These are phyloP conservation scores for Sphaerulina vaccinii DNA, from an alignment of 2,329 filamentous ascomycete species.

Conservation along the genomic window DNA sequence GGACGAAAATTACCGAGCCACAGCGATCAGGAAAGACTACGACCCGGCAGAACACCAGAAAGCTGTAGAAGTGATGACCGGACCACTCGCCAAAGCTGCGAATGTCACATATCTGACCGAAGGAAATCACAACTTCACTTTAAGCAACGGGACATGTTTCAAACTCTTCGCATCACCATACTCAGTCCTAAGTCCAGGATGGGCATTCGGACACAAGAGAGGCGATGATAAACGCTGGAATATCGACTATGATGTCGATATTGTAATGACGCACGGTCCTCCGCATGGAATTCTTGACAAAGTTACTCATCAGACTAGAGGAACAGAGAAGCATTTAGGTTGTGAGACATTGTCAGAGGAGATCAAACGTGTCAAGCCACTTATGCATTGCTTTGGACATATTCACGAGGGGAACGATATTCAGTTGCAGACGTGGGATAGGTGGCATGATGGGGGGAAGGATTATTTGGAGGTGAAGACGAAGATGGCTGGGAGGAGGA, in stretches of 20 bases:
- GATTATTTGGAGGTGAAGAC: not conserved
- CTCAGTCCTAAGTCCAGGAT: constrained; percentile 53
- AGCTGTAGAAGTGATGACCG: constrained; percentile 18
- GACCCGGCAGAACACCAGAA: constrained; percentile 30
- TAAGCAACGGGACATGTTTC: constrained; percentile 47
- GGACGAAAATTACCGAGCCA: constrained; percentile 38
- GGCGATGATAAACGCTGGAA: constrained; percentile 41
- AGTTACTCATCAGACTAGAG: constrained; percentile 24
- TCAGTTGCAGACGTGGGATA: not conserved
- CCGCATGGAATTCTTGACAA: no score
- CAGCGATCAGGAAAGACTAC: constrained; percentile 34
- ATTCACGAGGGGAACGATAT: constrained; percentile 50
- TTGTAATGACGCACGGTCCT: constrained; percentile 43
- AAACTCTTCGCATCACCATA: constrained; percentile 54
- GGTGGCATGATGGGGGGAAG: not conserved
- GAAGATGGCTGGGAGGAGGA: not conserved
- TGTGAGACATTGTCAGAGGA: constrained; percentile 55
- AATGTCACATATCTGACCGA: constrained; percentile 56
- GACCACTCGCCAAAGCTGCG: constrained; percentile 37
- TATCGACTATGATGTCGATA: constrained; percentile 33
- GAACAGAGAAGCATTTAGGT: constrained; percentile 36
- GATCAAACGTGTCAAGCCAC: constrained; percentile 49
- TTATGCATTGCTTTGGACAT: constrained; percentile 60
- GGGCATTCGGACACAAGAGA: constrained; percentile 56
- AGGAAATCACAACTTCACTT: constrained; percentile 49